phyloP scores from a whole-genome alignment of 306 rosid genomes.

The Nissolia schottii region DNA sequence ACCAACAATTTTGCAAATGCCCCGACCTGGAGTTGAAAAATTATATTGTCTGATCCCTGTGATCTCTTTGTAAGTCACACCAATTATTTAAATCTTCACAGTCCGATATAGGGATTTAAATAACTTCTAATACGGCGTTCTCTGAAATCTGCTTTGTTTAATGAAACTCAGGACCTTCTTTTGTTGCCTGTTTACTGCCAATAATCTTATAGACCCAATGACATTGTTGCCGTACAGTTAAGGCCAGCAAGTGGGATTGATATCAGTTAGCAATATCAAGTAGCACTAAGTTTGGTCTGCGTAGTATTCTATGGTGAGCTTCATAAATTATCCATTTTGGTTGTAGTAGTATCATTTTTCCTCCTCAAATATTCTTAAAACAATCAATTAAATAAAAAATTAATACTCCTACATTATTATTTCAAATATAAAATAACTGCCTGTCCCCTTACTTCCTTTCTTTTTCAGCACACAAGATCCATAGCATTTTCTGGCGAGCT shows the following conservation, averaged over 20 bases:
- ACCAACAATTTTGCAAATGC: not conserved
- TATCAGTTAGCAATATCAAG: not conserved
- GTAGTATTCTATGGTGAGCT: too few relatives aligned
- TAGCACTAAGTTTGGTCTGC: not conserved
- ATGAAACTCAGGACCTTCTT: not conserved
- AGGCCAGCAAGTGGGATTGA: not conserved
- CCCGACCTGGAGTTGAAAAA: not conserved
- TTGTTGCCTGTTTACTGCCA: not conserved
- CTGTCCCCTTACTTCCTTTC: not conserved
- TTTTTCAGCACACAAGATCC: not conserved
- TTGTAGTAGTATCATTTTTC: too few relatives aligned
- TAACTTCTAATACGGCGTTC: not conserved
- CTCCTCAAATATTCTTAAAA: too few relatives aligned
- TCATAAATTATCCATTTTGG: too few relatives aligned
- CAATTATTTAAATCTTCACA: not conserved
- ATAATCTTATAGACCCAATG: not conserved
- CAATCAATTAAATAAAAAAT: too few relatives aligned
- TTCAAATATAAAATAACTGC: not conserved
- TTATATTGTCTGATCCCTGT: not conserved
- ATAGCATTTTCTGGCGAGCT: not conserved
- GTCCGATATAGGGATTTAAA: not conserved
- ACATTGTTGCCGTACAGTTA: not conserved
- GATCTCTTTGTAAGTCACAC: not conserved
- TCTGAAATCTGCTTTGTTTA: not conserved
- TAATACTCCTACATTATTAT: too few relatives aligned